Percentiles rank a stretch among this genome's conserved stretches.
phyloP scores from a whole-genome alignment of 129 eudicot species.

The Escallonia rubra region DNA sequence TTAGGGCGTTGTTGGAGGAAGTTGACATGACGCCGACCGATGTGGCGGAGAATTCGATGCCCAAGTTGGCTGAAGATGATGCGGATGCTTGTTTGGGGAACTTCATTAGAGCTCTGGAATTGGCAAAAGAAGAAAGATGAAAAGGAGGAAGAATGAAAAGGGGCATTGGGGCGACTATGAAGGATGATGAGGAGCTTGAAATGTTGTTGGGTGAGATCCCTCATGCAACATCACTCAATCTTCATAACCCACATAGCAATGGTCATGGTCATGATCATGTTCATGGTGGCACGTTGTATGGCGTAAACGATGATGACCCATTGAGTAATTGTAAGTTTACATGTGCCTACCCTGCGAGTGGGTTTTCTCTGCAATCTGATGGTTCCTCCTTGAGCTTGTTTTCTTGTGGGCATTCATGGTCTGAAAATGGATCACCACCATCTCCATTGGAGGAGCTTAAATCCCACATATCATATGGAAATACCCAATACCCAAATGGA shows the following conservation, averaged over 20 bases:
- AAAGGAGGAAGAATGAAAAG: no score
- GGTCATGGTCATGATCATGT: slow-evolving; percentile 31
- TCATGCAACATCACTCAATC: slow-evolving; percentile 52
- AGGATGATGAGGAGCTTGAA: slow-evolving; percentile 75
- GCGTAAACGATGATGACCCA: slow-evolving; percentile 41
- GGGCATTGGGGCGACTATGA: slow-evolving; percentile 46
- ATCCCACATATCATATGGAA: slow-evolving; percentile 18
- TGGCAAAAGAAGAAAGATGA: no score
- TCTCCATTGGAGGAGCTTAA: slow-evolving; percentile 40
- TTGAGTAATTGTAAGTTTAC: slow-evolving; percentile 30
- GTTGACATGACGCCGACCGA: no score
- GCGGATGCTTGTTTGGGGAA: no score
- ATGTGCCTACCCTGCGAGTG: slow-evolving; percentile 47
- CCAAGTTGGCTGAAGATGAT: no score
- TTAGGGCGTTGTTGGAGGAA: no score
- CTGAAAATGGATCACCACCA: slow-evolving; percentile 38
- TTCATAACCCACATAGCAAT: slow-evolving; percentile 24
- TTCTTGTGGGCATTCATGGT: slow-evolving; percentile 29
- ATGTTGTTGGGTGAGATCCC: slow-evolving; percentile 86
- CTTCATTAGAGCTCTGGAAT: no score
- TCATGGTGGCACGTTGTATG: slow-evolving; percentile 30
- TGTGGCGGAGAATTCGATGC: no score
- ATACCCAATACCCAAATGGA: slow-evolving; percentile 15
- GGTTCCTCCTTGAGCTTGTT: slow-evolving; percentile 52
- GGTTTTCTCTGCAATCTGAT: slow-evolving; percentile 35